A percentile compares a stretch with the other conserved stretches of the same genome.
Conservation (phyloP, 345 rosid species). For the Litchi chinensis region DNA sequence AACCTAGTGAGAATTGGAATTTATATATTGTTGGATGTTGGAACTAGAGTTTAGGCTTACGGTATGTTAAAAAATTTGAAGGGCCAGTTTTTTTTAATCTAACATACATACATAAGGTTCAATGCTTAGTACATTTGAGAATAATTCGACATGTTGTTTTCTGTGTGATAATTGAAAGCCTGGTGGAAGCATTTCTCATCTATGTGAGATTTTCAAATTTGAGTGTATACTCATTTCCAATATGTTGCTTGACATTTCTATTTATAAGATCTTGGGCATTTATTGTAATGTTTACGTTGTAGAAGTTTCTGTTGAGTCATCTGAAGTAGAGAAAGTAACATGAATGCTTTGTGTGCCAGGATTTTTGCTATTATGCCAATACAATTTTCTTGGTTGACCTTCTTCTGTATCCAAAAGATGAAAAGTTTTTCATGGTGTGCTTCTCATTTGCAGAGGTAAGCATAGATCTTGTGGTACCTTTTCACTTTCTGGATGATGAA, state of each 20-base stretch:
- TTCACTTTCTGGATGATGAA: slow-evolving; percentile 15
- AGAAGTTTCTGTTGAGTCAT: neutral
- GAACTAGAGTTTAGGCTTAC: neutral
- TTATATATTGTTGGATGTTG: neutral
- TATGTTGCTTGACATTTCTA: neutral
- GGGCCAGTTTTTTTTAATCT: neutral
- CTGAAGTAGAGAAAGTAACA: slow-evolving; percentile 1
- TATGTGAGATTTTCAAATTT: neutral
- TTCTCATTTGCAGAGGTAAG: slow-evolving; percentile 96
- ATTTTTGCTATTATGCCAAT: slow-evolving; percentile 96
- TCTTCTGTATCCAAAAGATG: slow-evolving; percentile 77
- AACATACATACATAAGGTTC: neutral
- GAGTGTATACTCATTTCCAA: neutral
- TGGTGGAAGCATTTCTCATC: neutral
- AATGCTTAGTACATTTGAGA: neutral
- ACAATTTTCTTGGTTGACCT: slow-evolving; percentile 90
- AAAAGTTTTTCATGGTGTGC: slow-evolving; percentile 96
- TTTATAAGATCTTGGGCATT: neutral
- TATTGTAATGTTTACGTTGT: neutral
- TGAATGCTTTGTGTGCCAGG: slow-evolving; percentile 46
- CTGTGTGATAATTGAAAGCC: neutral
- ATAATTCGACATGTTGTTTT: neutral
- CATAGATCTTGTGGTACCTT: slow-evolving; percentile 1
- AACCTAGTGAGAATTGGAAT: neutral
- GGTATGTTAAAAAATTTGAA: too few relatives aligned